Conservation (phyloP, 2,329 filamentous ascomycete genomes). For the Colletotrichum musicola region DNA sequence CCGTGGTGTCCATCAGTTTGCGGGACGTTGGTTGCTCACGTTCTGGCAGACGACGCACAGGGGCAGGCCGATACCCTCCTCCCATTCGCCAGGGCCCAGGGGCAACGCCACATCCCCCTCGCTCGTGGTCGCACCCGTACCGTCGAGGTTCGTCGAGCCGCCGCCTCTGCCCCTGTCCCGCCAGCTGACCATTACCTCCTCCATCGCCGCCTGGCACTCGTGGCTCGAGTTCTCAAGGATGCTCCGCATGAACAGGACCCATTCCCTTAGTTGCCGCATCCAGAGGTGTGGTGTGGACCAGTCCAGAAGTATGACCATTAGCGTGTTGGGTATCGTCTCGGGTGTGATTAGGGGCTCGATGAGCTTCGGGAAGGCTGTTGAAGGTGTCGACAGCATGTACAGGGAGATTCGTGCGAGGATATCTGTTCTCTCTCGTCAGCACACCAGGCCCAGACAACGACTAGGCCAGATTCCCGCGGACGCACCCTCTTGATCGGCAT, state of each 20-base stretch:
- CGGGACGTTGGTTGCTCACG: constrained; percentile 61
- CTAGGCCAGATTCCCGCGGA: constrained; percentile 9
- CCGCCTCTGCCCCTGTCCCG: constrained; percentile 79
- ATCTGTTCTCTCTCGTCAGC: constrained; percentile 64
- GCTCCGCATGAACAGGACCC: constrained; percentile 86
- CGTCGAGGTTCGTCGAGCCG: constrained; percentile 72
- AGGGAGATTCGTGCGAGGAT: constrained; percentile 90
- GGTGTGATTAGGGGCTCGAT: constrained; percentile 87
- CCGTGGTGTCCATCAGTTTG: background rate
- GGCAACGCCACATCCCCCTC: constrained; percentile 80
- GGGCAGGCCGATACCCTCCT: constrained; percentile 87
- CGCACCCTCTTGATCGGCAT: constrained; percentile 91
- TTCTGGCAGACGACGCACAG: constrained; percentile 97
- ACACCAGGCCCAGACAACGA: background rate
- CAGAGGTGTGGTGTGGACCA: constrained; percentile 96
- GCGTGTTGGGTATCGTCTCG: constrained; percentile 85
- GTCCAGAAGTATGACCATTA: constrained; percentile 92
- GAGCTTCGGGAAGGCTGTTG: constrained; percentile 83
- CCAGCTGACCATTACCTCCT: constrained; percentile 86
- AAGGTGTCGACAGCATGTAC: constrained; percentile 89
- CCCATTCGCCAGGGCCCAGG: constrained; percentile 91
- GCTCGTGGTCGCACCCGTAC: constrained; percentile 67
- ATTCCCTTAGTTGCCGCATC: constrained; percentile 88
- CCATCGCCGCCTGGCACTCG: constrained; percentile 85
- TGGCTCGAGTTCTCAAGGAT: constrained; percentile 80